Percentiles rank a stretch among this genome's conserved stretches.
These are phyloP conservation scores for Coemansia guatemalensis DNA, from an alignment of 192 early-diverging fungal genomes.

Conservation along the genomic window DNA sequence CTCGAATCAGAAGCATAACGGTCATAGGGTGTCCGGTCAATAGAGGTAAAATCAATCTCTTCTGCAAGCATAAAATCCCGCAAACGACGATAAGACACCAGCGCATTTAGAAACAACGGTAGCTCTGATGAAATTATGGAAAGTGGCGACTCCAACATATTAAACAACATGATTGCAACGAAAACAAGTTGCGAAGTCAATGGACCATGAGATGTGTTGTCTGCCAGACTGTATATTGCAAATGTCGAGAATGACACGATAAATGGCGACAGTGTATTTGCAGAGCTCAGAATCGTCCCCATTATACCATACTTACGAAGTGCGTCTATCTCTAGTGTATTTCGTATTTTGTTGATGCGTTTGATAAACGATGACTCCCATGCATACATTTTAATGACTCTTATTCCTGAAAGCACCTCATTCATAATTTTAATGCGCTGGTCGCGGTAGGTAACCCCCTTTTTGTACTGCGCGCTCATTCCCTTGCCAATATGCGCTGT, in stretches of 20 bases:
- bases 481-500: too few relatives aligned
- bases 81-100: conserved; percentile 77
- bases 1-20: conserved; percentile 4
- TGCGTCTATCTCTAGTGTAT: too few relatives aligned
- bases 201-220: conserved; percentile 47
- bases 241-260: conserved; percentile 78
- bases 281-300: too few relatives aligned
- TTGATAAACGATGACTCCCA: too few relatives aligned
- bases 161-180: conserved; percentile 88
- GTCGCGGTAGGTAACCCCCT: too few relatives aligned
- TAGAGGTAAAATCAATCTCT: conserved; percentile 73
- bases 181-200: conserved; percentile 74
- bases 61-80: conserved; percentile 63
- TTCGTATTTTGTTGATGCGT: too few relatives aligned
- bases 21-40: conserved; percentile 31
- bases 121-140: conserved; percentile 78
- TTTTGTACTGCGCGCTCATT: too few relatives aligned
- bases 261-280: conserved; percentile 51
- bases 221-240: conserved; percentile 67
- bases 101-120: conserved; percentile 68
- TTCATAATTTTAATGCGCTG: too few relatives aligned
- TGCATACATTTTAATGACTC: too few relatives aligned
- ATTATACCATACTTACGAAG: too few relatives aligned
- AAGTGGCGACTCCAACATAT: conserved; percentile 84
- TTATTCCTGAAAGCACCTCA: too few relatives aligned